Evolutionary conservation across 768 basidiomycete genomes (phyloP).

Genomic region (Boletus eberwhitei): DNA sequence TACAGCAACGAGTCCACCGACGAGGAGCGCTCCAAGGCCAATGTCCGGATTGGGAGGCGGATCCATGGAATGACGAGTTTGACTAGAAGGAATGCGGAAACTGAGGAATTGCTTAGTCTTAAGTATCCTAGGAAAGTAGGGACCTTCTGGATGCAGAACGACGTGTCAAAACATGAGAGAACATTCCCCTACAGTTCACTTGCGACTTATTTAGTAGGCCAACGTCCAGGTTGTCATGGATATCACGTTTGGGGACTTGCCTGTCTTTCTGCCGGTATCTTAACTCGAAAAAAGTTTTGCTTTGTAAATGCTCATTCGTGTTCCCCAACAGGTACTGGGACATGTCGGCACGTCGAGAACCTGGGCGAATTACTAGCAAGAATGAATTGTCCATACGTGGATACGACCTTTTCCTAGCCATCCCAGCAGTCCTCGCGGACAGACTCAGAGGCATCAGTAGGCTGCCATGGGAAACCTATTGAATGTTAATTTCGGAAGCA

Average conservation of each 20-base stretch:
- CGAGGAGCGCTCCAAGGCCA: slow-evolving; percentile 53
- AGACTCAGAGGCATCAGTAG: background rate
- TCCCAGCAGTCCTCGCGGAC: background rate
- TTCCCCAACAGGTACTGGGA: background rate
- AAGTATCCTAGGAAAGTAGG: slow-evolving; percentile 1
- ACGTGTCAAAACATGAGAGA: background rate
- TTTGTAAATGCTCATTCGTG: background rate
- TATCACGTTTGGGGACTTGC: background rate
- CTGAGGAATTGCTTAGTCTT: background rate
- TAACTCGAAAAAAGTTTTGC: background rate
- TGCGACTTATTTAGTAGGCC: background rate
- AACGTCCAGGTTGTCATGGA: slow-evolving; percentile 8
- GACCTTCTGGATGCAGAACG: background rate
- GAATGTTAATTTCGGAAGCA: background rate
- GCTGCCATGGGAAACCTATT: too few relatives aligned
- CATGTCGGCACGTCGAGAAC: too few relatives aligned
- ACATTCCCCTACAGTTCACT: background rate
- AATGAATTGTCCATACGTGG: background rate
- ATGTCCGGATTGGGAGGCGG: slow-evolving; percentile 35
- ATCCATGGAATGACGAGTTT: background rate
- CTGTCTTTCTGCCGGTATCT: background rate
- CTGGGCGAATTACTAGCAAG: background rate
- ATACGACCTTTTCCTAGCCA: background rate
- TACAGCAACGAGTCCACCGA: slow-evolving; percentile 55
- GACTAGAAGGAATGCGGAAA: background rate